These are phyloP conservation scores for Aspergillus bertholletiae DNA, from an alignment of 495 filamentous ascomycete genomes.

Conservation along the genomic window DNA sequence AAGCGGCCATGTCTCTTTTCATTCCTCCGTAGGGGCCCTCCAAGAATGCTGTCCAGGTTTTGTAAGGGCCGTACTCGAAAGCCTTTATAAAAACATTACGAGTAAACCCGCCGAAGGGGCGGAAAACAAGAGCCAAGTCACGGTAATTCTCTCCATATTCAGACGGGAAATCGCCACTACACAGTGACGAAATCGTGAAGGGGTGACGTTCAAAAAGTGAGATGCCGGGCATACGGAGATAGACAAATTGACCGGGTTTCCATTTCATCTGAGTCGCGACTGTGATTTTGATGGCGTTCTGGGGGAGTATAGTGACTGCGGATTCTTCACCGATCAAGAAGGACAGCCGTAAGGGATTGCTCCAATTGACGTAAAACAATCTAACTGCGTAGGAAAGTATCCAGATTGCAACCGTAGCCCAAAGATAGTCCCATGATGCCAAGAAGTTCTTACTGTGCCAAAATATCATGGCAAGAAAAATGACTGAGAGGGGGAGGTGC, in stretches of 20 bases:
- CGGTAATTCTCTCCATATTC: slow-evolving; percentile 81
- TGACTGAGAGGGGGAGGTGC: slow-evolving; percentile 76
- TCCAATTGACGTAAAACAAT: slow-evolving; percentile 80
- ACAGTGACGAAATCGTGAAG: slow-evolving; percentile 89
- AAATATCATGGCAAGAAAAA: slow-evolving; percentile 82
- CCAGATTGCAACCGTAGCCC: slow-evolving; percentile 78
- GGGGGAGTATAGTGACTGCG: slow-evolving; percentile 79
- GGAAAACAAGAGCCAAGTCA: slow-evolving; percentile 86
- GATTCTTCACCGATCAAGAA: slow-evolving; percentile 87
- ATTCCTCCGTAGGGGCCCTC: slow-evolving; percentile 95
- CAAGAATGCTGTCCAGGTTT: slow-evolving; percentile 83
- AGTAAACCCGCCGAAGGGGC: slow-evolving; percentile 88
- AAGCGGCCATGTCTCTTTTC: slow-evolving; percentile 85
- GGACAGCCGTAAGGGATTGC: slow-evolving; percentile 71
- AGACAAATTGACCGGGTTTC: slow-evolving; percentile 93
- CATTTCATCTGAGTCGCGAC: slow-evolving; percentile 90
- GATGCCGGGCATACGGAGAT: slow-evolving; percentile 88
- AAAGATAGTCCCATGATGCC: slow-evolving; percentile 87
- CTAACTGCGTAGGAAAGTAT: slow-evolving; percentile 59
- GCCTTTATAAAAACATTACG: slow-evolving; percentile 72
- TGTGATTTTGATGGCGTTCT: slow-evolving; percentile 90
- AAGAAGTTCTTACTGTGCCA: slow-evolving; percentile 96
- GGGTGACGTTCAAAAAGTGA: slow-evolving; percentile 89
- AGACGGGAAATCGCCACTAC: slow-evolving; percentile 84
- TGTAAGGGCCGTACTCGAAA: slow-evolving; percentile 74